A percentile compares a stretch with the other conserved stretches of the same genome.
Conservation (phyloP, 2,329 filamentous ascomycete genomes). For the Aspergillus ruber region DNA sequence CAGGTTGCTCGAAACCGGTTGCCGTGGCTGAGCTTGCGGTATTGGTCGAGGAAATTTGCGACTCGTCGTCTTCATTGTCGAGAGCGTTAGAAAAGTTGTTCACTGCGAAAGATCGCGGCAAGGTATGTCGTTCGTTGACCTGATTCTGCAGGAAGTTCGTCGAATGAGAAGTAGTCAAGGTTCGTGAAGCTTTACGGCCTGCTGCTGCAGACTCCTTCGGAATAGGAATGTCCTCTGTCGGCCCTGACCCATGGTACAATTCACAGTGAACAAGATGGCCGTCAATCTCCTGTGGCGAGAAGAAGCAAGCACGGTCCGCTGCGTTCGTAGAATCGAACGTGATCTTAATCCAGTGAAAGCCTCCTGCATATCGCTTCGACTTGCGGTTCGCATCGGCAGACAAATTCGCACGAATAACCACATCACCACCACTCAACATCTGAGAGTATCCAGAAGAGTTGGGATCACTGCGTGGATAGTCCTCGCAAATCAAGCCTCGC, state of each 20-base stretch:
- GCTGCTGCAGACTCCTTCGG: conserved; percentile 40
- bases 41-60: conserved; percentile 28
- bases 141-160: conserved; percentile 27
- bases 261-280: conserved; percentile 67
- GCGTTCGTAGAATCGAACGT: conserved; percentile 70
- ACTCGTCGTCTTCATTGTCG: conserved; percentile 27
- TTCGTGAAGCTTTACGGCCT: conserved; percentile 23
- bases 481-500: conserved; percentile 75
- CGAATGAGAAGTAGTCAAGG: conserved; percentile 31
- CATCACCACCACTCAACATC: conserved; percentile 65
- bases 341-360: conserved; percentile 86
- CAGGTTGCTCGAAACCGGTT: conserved; percentile 18
- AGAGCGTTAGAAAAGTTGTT: conserved; percentile 28
- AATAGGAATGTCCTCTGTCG: conserved; percentile 58
- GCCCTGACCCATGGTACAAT: conserved; percentile 59
- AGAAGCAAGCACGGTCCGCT: conserved; percentile 62
- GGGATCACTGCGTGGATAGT: conserved; percentile 83
- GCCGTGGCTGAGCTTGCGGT: conserved; percentile 40
- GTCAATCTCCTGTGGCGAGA: conserved; percentile 65
- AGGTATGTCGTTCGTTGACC: conserved; percentile 26
- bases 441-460: conserved; percentile 64
- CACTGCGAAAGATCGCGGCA: conserved; percentile 36
- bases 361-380: conserved; percentile 74
- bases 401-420: conserved; percentile 61
- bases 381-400: conserved; percentile 67